Evolutionary conservation across 2,329 filamentous ascomycete genomes (phyloP), one percentile per base, ranked within the genome.

Genomic region (Beauveria sp.): DNA sequence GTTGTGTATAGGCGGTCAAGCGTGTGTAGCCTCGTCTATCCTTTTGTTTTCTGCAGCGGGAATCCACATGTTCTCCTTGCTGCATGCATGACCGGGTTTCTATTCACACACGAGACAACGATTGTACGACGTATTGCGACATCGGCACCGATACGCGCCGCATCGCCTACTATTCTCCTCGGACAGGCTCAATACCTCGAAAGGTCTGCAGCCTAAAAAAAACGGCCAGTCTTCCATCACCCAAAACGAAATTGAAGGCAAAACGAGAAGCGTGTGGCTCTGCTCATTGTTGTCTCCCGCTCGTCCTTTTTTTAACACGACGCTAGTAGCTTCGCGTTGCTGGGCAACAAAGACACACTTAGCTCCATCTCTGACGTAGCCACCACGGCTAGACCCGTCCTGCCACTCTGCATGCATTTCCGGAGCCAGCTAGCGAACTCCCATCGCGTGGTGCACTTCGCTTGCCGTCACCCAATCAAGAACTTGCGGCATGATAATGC

Each of bases 321-420:
- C 57, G 34, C 57, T 52, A 52, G 40, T 2, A 8, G 4, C n/a
- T 14, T 3, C 10, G 5, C n/a, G 57, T 60, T 60, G 57, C 57
- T 26, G 4, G 38, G 57, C 57, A 60, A 60, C 57, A 38, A 24
- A n/a, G 20, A 2, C 8, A 31, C 16, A 28, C n/a, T 42, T 61
- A 54, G 58, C 20, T 12, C 26, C 49, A 54, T 61, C 38, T 60
- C 18, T 45, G 48, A 50, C 50, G 50, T 22, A 48, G 58, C 50
- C 58, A 61, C 40, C 43, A 45, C 58, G 58, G 58, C 43, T 61
- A 24, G 42, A 61, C 58, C 58, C 58, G 58, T 54, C 42, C 49
- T 61, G 50, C 49, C 58, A 40, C 48, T 43, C 38, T 24, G 24
- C 31, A 24, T 52, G 46, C 48, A 60, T 24, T 24, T 45, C 10